Evolutionary conservation across 805 yeast species (phyloP).

Genomic region (Sugiyamaella chiloensis): DNA sequence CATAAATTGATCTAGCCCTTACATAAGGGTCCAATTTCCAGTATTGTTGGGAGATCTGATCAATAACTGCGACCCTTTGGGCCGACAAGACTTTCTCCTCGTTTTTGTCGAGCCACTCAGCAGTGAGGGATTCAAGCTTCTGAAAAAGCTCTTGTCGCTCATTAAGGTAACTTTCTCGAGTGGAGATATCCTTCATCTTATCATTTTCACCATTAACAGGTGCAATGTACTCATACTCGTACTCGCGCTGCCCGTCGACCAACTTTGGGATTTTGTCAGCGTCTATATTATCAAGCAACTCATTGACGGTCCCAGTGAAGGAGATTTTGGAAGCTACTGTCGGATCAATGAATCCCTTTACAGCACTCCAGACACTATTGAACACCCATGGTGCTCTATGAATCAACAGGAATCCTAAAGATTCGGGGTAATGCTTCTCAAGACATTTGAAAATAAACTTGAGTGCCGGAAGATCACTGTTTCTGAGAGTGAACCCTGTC

Average conservation of each 20-base stretch:
- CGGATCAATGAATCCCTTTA: constrained; percentile 94
- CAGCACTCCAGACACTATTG: constrained; percentile 88
- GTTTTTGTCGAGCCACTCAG: constrained; percentile 65
- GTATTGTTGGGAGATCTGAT: constrained; percentile 59
- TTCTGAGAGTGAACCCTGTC: constrained; percentile 78
- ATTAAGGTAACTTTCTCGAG: constrained; percentile 42
- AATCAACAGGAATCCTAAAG: constrained; percentile 75
- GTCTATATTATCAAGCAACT: constrained; percentile 61
- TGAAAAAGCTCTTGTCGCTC: constrained; percentile 56
- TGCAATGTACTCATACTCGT: constrained; percentile 54
- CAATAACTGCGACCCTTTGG: constrained; percentile 42
- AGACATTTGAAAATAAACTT: constrained; percentile 84
- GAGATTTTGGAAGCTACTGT: constrained; percentile 89
- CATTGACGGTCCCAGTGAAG: constrained; percentile 70
- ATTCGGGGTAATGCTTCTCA: constrained; percentile 96
- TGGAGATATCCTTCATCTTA: constrained; percentile 42
- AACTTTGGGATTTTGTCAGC: constrained; percentile 58
- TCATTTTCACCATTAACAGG: constrained; percentile 63
- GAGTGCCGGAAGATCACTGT: constrained; percentile 90
- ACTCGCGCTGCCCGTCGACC: constrained; percentile 70
- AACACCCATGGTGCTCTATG: constrained; percentile 98
- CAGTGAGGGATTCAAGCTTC: constrained; percentile 60
- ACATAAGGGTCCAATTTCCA: constrained; percentile 72
- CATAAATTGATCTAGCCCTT: constrained; percentile 75
- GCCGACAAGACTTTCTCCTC: constrained; percentile 51